A percentile compares a stretch with the other conserved stretches of the same genome.
These are phyloP conservation scores for Pseudisothecium myosuroides DNA, from an alignment of 225 moss, liverwort and hornwort genomes.

Conservation along the genomic window DNA sequence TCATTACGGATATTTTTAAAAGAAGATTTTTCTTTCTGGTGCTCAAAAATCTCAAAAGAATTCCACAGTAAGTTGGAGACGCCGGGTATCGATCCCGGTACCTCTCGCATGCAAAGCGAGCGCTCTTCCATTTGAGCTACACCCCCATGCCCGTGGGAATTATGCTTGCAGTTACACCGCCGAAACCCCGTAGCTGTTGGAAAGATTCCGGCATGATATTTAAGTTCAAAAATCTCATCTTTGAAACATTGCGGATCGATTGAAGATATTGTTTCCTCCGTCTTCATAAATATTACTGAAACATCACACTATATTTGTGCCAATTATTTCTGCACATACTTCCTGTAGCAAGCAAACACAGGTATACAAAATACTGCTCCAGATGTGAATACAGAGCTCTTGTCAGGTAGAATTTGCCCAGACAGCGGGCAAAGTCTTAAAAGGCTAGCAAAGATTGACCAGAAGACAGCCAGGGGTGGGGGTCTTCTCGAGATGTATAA, in stretches of 20 bases:
- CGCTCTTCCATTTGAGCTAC: conserved; percentile 12
- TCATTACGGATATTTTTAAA: neutral
- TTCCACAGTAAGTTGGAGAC: fast-evolving
- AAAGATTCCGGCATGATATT: fast-evolving
- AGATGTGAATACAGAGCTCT: neutral
- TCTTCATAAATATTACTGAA: too few species aligned
- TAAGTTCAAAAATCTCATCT: fast-evolving
- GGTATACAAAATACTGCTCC: neutral
- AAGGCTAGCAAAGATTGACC: neutral
- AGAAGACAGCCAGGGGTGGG: neutral
- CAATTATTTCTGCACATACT: too few species aligned
- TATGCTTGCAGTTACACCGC: fast-evolving
- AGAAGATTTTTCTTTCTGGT: neutral
- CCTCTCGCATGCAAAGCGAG: conserved; percentile 12
- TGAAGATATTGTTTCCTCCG: neutral
- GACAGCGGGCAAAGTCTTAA: neutral
- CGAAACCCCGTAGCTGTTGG: fast-evolving
- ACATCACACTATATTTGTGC: too few species aligned
- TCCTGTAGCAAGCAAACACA: neutral
- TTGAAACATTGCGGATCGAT: too few species aligned
- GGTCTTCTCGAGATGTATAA: neutral
- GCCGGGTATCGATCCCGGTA: conserved; percentile 8
- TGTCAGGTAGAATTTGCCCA: neutral
- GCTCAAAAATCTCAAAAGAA: neutral
- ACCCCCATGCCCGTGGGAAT: neutral